A percentile compares a stretch with the other conserved stretches of the same genome.
phyloP scores from a whole-genome alignment of 208 protist species.

The Herpetomonas muscarum region DNA sequence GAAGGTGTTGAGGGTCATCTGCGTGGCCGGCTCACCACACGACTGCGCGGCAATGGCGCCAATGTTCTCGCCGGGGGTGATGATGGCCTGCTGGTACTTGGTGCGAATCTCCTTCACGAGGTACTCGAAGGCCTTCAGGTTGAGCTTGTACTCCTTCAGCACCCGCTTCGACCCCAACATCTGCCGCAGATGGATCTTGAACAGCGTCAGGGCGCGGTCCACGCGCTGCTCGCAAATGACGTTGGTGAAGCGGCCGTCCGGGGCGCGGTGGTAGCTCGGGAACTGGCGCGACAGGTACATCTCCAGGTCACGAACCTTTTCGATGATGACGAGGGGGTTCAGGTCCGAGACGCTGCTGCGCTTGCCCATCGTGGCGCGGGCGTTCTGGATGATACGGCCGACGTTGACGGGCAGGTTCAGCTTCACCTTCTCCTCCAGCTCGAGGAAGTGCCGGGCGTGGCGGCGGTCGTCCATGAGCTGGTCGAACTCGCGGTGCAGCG shows the following conservation, averaged over 20 bases:
- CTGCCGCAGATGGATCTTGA: slow-evolving; percentile 92
- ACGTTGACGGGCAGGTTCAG: slow-evolving; percentile 94
- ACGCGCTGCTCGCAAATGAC: slow-evolving; percentile 90
- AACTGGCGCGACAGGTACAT: slow-evolving; percentile 80
- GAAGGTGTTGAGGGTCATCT: slow-evolving; percentile 99
- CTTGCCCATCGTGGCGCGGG: slow-evolving; percentile 92
- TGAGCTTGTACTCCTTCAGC: slow-evolving; percentile 93
- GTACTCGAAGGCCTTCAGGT: slow-evolving; percentile 95
- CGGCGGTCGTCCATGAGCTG: slow-evolving; percentile 84
- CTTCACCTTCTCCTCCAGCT: slow-evolving; percentile 71
- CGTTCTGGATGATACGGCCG: slow-evolving; percentile 94
- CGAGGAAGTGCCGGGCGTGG: slow-evolving; percentile 56
- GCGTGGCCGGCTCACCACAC: slow-evolving; percentile 99
- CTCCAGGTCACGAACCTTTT: slow-evolving; percentile 69
- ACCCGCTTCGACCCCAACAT: slow-evolving; percentile 94
- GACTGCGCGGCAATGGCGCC: slow-evolving; percentile 98
- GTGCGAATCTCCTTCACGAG: slow-evolving; percentile 95
- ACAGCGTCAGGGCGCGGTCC: slow-evolving; percentile 94
- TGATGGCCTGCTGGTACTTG: slow-evolving; percentile 92
- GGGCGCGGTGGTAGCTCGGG: slow-evolving; percentile 66
- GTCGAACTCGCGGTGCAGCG: slow-evolving; percentile 90
- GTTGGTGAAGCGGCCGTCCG: slow-evolving; percentile 68
- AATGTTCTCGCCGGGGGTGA: slow-evolving; percentile 95
- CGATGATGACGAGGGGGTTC: slow-evolving; percentile 84
- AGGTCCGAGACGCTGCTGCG: slow-evolving; percentile 88